Evolutionary conservation across 805 yeast species (phyloP).

Genomic region (Ogataea nitratoaversa): DNA sequence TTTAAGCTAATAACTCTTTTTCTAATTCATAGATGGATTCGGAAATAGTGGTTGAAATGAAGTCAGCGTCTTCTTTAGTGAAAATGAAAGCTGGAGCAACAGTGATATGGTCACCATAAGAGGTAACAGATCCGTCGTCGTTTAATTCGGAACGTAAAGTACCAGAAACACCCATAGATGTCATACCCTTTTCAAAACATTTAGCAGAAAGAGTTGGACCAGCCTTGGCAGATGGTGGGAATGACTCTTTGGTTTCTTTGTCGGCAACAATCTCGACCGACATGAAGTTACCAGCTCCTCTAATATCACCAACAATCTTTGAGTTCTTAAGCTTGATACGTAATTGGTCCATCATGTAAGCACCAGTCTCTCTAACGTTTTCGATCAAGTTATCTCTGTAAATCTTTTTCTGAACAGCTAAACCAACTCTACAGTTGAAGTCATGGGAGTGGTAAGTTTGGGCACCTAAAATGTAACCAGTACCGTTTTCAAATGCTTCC

Average conservation of each 20-base stretch:
- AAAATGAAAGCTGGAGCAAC: slow-evolving; percentile 45
- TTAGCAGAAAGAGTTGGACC: slow-evolving; percentile 32
- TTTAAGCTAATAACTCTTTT: slow-evolving; percentile 16
- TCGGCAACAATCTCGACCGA: slow-evolving; percentile 54
- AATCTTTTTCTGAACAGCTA: slow-evolving; percentile 43
- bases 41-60: slow-evolving; percentile 36
- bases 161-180: slow-evolving; percentile 45
- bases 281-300: slow-evolving; percentile 63
- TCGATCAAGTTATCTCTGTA: slow-evolving; percentile 30
- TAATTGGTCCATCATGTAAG: slow-evolving; percentile 36
- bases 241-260: slow-evolving; percentile 46
- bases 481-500: slow-evolving; percentile 35
- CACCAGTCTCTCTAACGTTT: slow-evolving; percentile 42
- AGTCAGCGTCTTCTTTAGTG: slow-evolving; percentile 39
- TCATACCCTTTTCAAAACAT: slow-evolving; percentile 43
- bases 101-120: slow-evolving; percentile 41
- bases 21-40: slow-evolving; percentile 38
- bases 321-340: slow-evolving; percentile 31
- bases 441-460: slow-evolving; percentile 51
- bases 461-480: slow-evolving; percentile 39
- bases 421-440: slow-evolving; percentile 42
- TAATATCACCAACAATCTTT: slow-evolving; percentile 50
- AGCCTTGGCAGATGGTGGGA: slow-evolving; percentile 33
- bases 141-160: slow-evolving; percentile 25
- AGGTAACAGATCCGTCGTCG: slow-evolving; percentile 27